Conservation (phyloP, 495 filamentous ascomycete genomes). For the Penicillium daleae region DNA sequence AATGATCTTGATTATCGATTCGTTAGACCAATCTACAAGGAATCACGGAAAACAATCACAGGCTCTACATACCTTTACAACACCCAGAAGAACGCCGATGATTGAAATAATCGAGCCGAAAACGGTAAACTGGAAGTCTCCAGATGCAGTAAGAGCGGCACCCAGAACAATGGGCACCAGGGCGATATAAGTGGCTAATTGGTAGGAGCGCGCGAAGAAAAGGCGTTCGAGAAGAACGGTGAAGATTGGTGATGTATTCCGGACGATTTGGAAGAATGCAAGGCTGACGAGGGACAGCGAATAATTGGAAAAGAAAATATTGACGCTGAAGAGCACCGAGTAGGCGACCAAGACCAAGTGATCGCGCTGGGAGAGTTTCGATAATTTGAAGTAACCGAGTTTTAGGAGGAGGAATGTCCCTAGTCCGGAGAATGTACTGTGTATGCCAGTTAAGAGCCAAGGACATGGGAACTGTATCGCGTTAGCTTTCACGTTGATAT, state of each 20-base stretch:
- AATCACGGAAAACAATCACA: neutral
- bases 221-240: neutral
- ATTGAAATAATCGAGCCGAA: neutral
- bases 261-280: neutral
- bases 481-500: neutral
- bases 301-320: neutral
- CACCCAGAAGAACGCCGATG: neutral
- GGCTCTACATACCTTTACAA: neutral
- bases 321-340: neutral
- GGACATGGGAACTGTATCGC: neutral
- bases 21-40: neutral
- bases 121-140: neutral
- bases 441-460: neutral
- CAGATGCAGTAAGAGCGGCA: neutral
- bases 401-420: neutral
- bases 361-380: neutral
- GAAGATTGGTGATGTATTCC: neutral
- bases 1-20: neutral
- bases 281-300: conserved; percentile 35
- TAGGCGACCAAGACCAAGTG: neutral
- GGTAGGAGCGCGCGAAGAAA: neutral
- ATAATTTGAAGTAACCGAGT: neutral
- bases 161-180: neutral
- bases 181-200: neutral
- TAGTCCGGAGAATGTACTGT: neutral